These are phyloP conservation scores for Aspergillus transmontanensis DNA, from an alignment of 2,329 filamentous ascomycete genomes.

Conservation along the genomic window DNA sequence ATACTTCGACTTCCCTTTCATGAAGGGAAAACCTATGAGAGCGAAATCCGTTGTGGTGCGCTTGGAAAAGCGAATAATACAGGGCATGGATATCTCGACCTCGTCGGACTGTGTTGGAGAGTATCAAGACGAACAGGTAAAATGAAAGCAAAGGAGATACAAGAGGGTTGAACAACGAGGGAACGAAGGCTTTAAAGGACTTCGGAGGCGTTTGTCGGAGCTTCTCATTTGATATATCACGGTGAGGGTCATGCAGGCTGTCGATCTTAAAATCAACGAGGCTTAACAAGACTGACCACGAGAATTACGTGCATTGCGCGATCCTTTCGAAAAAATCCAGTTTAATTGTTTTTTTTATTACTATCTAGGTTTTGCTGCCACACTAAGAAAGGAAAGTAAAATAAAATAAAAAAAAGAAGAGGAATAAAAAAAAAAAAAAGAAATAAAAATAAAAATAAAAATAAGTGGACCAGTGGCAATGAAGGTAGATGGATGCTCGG, in stretches of 20 bases:
- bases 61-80: neutral
- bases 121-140: constrained; percentile 3
- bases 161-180: constrained; percentile 25
- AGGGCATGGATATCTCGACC: constrained; percentile 7
- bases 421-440: neutral
- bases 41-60: neutral
- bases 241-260: constrained; percentile 48
- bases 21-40: neutral
- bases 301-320: constrained; percentile 28
- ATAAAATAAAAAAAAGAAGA: constrained; percentile 8
- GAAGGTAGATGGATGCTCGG: constrained; percentile 13
- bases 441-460: constrained; percentile 12
- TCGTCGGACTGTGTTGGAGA: neutral
- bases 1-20: constrained; percentile 2
- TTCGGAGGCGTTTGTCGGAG: constrained; percentile 36
- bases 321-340: constrained; percentile 12
- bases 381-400: neutral
- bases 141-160: constrained; percentile 12
- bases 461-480: constrained; percentile 19
- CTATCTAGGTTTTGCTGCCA: neutral
- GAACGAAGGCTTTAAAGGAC: constrained; percentile 39
- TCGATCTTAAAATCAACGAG: constrained; percentile 45
- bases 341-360: neutral
- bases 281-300: constrained; percentile 33
- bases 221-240: constrained; percentile 49